Conservation (phyloP, 768 basidiomycete genomes). For the Trametes coccinea region DNA sequence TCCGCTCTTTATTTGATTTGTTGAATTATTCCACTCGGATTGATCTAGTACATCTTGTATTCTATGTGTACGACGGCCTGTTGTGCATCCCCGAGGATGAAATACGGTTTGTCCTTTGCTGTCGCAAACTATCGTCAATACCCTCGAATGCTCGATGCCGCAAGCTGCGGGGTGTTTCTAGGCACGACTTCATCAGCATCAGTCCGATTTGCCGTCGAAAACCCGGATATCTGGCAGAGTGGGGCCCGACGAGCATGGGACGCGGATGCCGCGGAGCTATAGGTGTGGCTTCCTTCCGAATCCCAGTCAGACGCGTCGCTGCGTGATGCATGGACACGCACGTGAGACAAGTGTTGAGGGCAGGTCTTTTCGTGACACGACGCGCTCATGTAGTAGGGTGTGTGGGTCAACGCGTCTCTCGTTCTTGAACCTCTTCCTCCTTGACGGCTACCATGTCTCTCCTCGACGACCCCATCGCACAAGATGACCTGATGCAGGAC, state of each 20-base stretch:
- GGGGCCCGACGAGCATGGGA: not conserved
- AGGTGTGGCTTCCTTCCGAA: no score
- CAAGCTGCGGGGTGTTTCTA: no score
- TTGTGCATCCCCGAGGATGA: not conserved
- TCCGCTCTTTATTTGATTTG: constrained; percentile 16
- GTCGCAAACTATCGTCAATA: no score
- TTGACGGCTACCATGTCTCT: constrained; percentile 34
- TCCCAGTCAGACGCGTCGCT: no score
- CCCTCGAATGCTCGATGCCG: no score
- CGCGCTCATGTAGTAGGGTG: constrained; percentile 21
- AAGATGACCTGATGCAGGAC: constrained; percentile 74
- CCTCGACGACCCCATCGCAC: constrained; percentile 56
- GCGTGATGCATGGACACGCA: not conserved
- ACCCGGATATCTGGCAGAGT: no score
- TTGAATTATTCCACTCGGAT: constrained; percentile 18
- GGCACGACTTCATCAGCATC: no score
- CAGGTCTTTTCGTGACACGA: constrained; percentile 32
- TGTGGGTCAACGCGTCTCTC: constrained; percentile 27
- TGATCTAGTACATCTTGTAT: constrained; percentile 14
- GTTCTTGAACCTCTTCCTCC: constrained; percentile 6
- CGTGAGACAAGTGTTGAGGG: constrained; percentile 31
- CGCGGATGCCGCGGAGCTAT: not conserved
- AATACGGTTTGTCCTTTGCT: not conserved
- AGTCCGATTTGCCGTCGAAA: no score
- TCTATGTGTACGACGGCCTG: constrained; percentile 13